Evolutionary conservation across 208 protist species (phyloP).

Genomic region (Wallacemonas sp.): DNA sequence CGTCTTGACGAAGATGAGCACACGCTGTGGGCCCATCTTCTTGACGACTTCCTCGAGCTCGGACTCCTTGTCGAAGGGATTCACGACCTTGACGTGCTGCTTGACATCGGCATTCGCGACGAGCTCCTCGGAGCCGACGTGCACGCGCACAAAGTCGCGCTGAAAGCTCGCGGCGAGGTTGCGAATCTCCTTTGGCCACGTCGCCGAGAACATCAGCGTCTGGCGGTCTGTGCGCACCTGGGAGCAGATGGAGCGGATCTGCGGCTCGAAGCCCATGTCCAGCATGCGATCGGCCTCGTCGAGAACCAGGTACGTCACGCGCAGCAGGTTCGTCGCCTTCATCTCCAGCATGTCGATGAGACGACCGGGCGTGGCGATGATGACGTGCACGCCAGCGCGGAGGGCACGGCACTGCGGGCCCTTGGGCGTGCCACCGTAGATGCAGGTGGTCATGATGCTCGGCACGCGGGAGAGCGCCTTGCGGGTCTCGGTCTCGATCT

Average conservation of each 20-base stretch:
- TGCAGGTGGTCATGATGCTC: constrained; percentile 63
- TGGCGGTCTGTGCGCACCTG: constrained; percentile 96
- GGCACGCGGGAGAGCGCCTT: constrained; percentile 75
- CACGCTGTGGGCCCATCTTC: constrained; percentile 57
- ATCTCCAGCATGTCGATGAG: constrained; percentile 96
- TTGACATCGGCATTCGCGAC: constrained; percentile 78
- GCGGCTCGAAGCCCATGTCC: constrained; percentile 98
- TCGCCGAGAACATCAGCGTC: constrained; percentile 98
- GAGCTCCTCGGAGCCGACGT: constrained; percentile 92
- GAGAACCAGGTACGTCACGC: constrained; percentile 97
- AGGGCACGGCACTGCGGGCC: constrained; percentile 72
- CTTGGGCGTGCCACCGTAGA: constrained; percentile 87
- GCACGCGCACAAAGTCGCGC: constrained; percentile 88
- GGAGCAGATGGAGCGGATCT: constrained; percentile 96
- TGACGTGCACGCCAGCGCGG: constrained; percentile 76
- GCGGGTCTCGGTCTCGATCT: constrained; percentile 88
- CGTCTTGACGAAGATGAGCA: constrained; percentile 92
- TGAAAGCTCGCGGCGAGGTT: constrained; percentile 90
- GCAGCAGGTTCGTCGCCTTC: constrained; percentile 94
- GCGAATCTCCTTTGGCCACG: constrained; percentile 90
- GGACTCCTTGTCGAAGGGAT: constrained; percentile 75
- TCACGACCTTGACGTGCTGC: constrained; percentile 79
- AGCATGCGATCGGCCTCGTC: constrained; percentile 99
- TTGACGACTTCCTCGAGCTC: constrained; percentile 76
- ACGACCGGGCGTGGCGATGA: constrained; percentile 96